Evolutionary conservation across 2,329 filamentous ascomycete genomes (phyloP).

Genomic region (Amauroascus niger): DNA sequence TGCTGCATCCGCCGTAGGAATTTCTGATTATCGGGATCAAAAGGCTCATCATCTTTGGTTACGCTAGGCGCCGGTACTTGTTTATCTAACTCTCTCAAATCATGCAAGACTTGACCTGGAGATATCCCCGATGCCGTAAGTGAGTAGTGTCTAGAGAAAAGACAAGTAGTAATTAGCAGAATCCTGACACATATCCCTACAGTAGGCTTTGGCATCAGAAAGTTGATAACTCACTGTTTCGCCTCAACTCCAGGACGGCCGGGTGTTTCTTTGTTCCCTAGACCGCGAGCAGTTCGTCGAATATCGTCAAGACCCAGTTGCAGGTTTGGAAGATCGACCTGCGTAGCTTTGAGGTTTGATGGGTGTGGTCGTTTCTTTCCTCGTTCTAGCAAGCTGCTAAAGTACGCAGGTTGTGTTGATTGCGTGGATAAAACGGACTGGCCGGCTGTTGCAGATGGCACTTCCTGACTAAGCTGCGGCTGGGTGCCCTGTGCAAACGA

Average conservation of each 20-base stretch:
- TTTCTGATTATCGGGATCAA: slow-evolving; percentile 51
- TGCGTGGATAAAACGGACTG: slow-evolving; percentile 19
- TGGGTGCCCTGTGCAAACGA: slow-evolving; percentile 20
- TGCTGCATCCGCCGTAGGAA: slow-evolving; percentile 81
- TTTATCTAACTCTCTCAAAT: slow-evolving; percentile 72
- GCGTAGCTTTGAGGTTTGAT: slow-evolving; percentile 39
- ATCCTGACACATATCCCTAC: neutral
- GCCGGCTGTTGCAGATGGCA: slow-evolving; percentile 19
- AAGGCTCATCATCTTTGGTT: slow-evolving; percentile 29
- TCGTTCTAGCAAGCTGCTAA: slow-evolving; percentile 54
- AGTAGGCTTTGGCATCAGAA: neutral
- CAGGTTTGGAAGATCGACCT: slow-evolving; percentile 75
- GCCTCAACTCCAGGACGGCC: slow-evolving; percentile 37
- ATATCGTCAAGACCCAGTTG: slow-evolving; percentile 90
- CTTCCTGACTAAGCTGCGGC: slow-evolving; percentile 18
- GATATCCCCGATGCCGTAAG: slow-evolving; percentile 90
- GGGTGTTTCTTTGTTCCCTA: slow-evolving; percentile 55
- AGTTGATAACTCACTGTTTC: slow-evolving; percentile 42
- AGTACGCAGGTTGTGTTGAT: slow-evolving; percentile 48
- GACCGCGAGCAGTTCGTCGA: slow-evolving; percentile 60
- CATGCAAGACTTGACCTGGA: slow-evolving; percentile 71
- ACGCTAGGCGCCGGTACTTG: slow-evolving; percentile 44
- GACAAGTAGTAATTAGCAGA: neutral
- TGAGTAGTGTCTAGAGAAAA: slow-evolving; percentile 62
- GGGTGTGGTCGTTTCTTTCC: slow-evolving; percentile 59